Conservation (phyloP, 768 basidiomycete species). For the Crassisporium funariophilum region DNA sequence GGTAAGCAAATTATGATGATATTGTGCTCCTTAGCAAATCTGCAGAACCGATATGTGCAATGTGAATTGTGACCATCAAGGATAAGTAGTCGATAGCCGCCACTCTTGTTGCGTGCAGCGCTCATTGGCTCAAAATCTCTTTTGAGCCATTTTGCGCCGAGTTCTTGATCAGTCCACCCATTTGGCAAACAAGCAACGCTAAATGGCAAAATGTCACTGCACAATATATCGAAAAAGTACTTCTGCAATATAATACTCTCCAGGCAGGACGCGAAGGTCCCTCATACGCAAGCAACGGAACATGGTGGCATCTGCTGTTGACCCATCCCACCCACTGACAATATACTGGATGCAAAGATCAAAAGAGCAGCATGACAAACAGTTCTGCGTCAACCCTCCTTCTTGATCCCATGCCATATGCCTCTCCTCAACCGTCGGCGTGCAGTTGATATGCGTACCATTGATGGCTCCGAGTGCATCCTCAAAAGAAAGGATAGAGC, state of each 20-base stretch:
- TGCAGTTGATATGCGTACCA: conserved; percentile 30
- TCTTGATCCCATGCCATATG: conserved; percentile 26
- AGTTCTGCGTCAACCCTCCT: conserved; percentile 38
- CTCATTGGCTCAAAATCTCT: conserved; percentile 33
- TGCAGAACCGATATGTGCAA: conserved; percentile 32
- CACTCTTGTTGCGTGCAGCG: conserved; percentile 11
- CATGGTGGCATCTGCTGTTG: conserved; percentile 33
- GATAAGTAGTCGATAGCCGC: conserved; percentile 31
- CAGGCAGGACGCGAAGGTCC: conserved; percentile 31
- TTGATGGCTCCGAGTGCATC: conserved; percentile 36
- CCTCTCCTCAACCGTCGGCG: conserved; percentile 18
- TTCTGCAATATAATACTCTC: conserved; percentile 38
- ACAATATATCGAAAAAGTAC: conserved; percentile 30
- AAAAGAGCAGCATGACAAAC: conserved; percentile 35
- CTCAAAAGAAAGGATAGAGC: conserved; percentile 33
- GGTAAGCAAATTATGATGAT: conserved; percentile 39
- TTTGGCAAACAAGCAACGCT: conserved; percentile 37
- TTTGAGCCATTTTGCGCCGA: conserved; percentile 34
- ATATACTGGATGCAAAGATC: conserved; percentile 35
- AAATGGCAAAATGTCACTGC: background rate
- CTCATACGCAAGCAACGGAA: conserved; percentile 26
- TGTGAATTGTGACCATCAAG: conserved; percentile 42
- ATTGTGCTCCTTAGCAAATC: conserved; percentile 23
- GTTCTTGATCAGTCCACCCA: conserved; percentile 42
- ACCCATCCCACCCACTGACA: conserved; percentile 43